Evolutionary conservation across 352 stramenopile genomes (phyloP).

Genomic region (Halophytophthora polymorphica): DNA sequence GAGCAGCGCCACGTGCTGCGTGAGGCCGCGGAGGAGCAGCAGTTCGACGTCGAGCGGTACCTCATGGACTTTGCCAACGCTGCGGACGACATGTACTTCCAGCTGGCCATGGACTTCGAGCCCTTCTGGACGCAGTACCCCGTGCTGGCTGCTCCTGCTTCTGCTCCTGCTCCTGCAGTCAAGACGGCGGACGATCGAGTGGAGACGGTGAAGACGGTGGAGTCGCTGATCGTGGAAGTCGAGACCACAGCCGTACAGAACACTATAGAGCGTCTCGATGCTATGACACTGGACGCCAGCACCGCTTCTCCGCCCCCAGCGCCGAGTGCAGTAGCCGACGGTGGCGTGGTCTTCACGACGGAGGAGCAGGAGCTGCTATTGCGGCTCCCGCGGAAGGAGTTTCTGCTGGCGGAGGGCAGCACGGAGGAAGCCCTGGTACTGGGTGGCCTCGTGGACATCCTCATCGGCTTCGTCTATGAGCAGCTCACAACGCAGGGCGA

Average conservation of each 20-base stretch:
- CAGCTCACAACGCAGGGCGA: slow-evolving; percentile 94
- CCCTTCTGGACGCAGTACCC: slow-evolving; percentile 86
- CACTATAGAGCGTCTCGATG: slow-evolving; percentile 20
- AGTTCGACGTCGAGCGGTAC: slow-evolving; percentile 96
- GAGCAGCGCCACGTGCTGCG: slow-evolving; percentile 73
- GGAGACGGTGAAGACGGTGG: not conserved
- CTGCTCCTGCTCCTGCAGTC: slow-evolving; percentile 1
- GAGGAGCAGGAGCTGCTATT: slow-evolving; percentile 73
- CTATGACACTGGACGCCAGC: slow-evolving; percentile 19
- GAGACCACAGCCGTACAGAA: slow-evolving; percentile 13
- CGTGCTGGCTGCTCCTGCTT: slow-evolving; percentile 8
- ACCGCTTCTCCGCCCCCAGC: slow-evolving; percentile 3
- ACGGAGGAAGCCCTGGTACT: slow-evolving; percentile 62
- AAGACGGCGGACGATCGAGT: slow-evolving; percentile 9
- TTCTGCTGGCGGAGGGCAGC: slow-evolving; percentile 56
- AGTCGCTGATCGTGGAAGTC: slow-evolving; percentile 42
- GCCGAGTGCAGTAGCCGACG: slow-evolving; percentile 1
- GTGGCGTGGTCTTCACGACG: slow-evolving; percentile 38
- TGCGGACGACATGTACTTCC: slow-evolving; percentile 92
- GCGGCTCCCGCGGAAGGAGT: slow-evolving; percentile 76
- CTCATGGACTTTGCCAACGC: slow-evolving; percentile 91
- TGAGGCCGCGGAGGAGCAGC: slow-evolving; percentile 83
- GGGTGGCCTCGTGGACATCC: slow-evolving; percentile 90
- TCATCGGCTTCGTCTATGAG: slow-evolving; percentile 96
- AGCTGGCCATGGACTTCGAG: slow-evolving; percentile 84